A percentile compares a stretch with the other conserved stretches of the same genome.
Conservation (phyloP, 2,329 filamentous ascomycete genomes). For the Aspergillus sp. region DNA sequence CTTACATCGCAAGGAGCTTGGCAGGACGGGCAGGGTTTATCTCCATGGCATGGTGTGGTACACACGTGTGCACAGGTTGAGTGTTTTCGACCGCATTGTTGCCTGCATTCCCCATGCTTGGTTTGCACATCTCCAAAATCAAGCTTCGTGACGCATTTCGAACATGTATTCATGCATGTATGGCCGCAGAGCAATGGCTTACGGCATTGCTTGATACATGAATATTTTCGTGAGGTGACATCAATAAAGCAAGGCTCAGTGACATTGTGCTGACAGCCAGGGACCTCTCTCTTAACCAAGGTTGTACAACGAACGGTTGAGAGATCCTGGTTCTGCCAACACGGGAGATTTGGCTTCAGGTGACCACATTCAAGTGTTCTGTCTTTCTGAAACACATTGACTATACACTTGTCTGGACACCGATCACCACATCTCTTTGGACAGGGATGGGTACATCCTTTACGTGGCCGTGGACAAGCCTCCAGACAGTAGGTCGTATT, state of each 20-base stretch:
- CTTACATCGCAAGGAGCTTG: slow-evolving; percentile 44
- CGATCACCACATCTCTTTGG: slow-evolving; percentile 32
- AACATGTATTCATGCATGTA: slow-evolving; percentile 45
- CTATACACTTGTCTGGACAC: slow-evolving; percentile 31
- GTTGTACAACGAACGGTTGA: slow-evolving; percentile 42
- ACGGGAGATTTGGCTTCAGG: slow-evolving; percentile 19
- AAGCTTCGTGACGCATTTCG: slow-evolving; percentile 16
- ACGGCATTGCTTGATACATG: slow-evolving; percentile 45
- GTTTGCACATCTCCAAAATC: slow-evolving; percentile 17
- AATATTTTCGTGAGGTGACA: slow-evolving; percentile 33
- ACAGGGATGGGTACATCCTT: slow-evolving; percentile 38
- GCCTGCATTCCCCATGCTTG: slow-evolving; percentile 37
- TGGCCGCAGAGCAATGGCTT: slow-evolving; percentile 50
- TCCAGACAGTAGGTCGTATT: slow-evolving; percentile 20
- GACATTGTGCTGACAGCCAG: slow-evolving; percentile 49
- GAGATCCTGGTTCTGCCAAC: slow-evolving; percentile 38
- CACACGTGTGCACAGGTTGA: slow-evolving; percentile 53
- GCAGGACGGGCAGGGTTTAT: slow-evolving; percentile 21
- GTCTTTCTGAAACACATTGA: slow-evolving; percentile 13
- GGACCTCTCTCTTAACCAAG: slow-evolving; percentile 42
- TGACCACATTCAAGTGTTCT: slow-evolving; percentile 22
- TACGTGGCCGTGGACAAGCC: slow-evolving; percentile 29
- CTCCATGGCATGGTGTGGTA: slow-evolving; percentile 43
- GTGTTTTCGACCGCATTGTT: slow-evolving; percentile 44
- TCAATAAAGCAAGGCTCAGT: slow-evolving; percentile 44